Base-by-base conservation (phyloP, 306 rosid genomes). In the Vicia faba region DNA sequence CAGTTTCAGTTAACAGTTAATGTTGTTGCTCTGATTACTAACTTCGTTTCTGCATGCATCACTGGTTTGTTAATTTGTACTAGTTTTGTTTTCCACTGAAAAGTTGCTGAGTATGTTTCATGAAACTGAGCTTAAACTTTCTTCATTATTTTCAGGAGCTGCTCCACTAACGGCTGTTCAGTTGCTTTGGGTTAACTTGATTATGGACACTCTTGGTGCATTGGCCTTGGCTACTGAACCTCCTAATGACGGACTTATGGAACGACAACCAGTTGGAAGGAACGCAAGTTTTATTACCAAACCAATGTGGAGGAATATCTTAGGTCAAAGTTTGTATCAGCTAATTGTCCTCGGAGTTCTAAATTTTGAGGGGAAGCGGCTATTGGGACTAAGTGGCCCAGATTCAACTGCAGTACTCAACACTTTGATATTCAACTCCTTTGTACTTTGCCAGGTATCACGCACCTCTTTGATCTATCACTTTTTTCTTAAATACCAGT, bases 151-250 rank as follows among this genome's bases (percentile, higher is more conserved):
- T 74, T 76, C 84, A 92, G 97, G 97, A 63, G 85, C 96, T 78
- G 91, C 96, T 69, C 97, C 97, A 29, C 90, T 92, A 56, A 92
- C 97, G 43, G 97, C 92, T 12, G 96, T 89, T 66, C 97, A 92
- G 70, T 72, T 92, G 84, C 92, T 92, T 26, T 92, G 97, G 97
- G 97, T 89, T 31, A 92, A 92, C 86, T 79, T 92, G 88, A 92
- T 92, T 54, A 92, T 92, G 97, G 97, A 92, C 84, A 89, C 97
- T 48, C 84, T 92, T 44, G 97, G 97, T 57, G 97, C 97, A 43
- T 73, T 92, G 81, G 97, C 97, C n/a, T 75, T 92, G 80, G 97
- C 97, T 38, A 92, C 97, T 16, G 96, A 92, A 66, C 97, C 97
- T 81, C 96, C 97, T 33, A 76, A 81, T 65, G 88, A 92, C 8